Evolutionary conservation across 2,329 filamentous ascomycete genomes (phyloP).

Genomic region (Beauveria brongniartii): DNA sequence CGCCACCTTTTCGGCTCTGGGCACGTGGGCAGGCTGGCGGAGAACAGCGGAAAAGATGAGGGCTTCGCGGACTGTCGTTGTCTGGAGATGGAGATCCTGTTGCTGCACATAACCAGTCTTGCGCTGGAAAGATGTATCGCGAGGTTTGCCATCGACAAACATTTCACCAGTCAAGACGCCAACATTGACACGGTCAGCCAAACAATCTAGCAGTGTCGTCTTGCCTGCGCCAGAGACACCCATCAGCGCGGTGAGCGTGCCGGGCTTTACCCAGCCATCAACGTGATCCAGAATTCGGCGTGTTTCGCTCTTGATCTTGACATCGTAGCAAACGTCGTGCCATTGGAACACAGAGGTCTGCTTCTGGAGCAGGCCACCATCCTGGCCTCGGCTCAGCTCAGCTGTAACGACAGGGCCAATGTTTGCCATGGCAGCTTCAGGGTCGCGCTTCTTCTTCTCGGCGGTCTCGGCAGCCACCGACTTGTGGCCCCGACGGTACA

Average conservation of each 20-base stretch:
- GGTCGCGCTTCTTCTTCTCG: slow-evolving; percentile 56
- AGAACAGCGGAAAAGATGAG: slow-evolving; percentile 79
- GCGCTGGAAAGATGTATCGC: slow-evolving; percentile 78
- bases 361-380: slow-evolving; percentile 33
- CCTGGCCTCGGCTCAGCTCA: slow-evolving; percentile 32
- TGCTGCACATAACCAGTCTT: slow-evolving; percentile 91
- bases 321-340: slow-evolving; percentile 70
- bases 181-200: slow-evolving; percentile 81
- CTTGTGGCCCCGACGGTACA: slow-evolving; percentile 64
- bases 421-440: slow-evolving; percentile 41
- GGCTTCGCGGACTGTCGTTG: slow-evolving; percentile 80
- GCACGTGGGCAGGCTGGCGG: slow-evolving; percentile 69
- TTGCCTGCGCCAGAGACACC: slow-evolving; percentile 90
- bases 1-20: slow-evolving; percentile 67
- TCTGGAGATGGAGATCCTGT: slow-evolving; percentile 80
- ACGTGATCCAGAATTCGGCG: slow-evolving; percentile 76
- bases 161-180: slow-evolving; percentile 83
- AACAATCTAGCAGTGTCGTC: slow-evolving; percentile 78
- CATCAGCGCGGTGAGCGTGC: slow-evolving; percentile 84
- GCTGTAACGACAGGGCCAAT: slow-evolving; percentile 42
- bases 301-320: slow-evolving; percentile 69
- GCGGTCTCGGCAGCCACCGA: slow-evolving; percentile 48
- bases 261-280: slow-evolving; percentile 89
- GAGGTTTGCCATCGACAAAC: slow-evolving; percentile 54
- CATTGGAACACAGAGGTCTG: slow-evolving; percentile 80